Base-by-base conservation (phyloP, 2,329 filamentous ascomycete genomes). In the Phyllosticta citribraziliensis region DNA sequence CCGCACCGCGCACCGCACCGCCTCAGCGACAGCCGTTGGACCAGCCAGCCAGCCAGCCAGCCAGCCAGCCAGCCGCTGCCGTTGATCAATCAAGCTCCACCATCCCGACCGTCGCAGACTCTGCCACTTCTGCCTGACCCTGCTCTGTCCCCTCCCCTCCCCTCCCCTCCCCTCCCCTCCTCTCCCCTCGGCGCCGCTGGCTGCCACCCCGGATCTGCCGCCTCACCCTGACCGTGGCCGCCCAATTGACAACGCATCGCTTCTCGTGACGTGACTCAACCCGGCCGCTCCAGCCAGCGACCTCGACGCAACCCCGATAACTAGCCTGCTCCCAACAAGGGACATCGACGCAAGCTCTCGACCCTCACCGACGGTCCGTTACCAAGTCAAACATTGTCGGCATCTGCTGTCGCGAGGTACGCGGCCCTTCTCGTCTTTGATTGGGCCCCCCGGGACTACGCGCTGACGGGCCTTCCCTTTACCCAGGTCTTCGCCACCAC, bases 171-270 rank as follows among this genome's bases (percentile, higher is more conserved):
- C 67, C 56, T 64, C 56, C 22, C 22, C 22, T 22, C 22, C 22
- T 3, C 22, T 22, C 22, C 22, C 67, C 56, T 64, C 56, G 61
- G 14, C 40, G 27, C 27, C 27, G 6, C 40, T 47, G 5, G 40
- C 40, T 47, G 1, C 17, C 14, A n/a, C 67, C 66, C 66, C 67
- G 65, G 65, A 62, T 64, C 67, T 47, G 40, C 40, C 70, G 68
- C 70, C 71, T 72, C 70, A 70, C 68, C 72, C 72, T 71, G 59
- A 61, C 70, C 69, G 72, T 70, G 71, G 52, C 62, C 57, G 52
- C 55, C 58, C 72, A 72, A 75, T 74, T 75, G 73, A 74, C 73
- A 75, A 71, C 73, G 69, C 73, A 75, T 70, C 70, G 66, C 66
- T 66, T 70, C 66, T 67, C 65, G 69, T 70, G 68, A 73, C 70